Evolutionary conservation across 805 yeast species (phyloP).

Genomic region (Saturnispora halmiae): DNA sequence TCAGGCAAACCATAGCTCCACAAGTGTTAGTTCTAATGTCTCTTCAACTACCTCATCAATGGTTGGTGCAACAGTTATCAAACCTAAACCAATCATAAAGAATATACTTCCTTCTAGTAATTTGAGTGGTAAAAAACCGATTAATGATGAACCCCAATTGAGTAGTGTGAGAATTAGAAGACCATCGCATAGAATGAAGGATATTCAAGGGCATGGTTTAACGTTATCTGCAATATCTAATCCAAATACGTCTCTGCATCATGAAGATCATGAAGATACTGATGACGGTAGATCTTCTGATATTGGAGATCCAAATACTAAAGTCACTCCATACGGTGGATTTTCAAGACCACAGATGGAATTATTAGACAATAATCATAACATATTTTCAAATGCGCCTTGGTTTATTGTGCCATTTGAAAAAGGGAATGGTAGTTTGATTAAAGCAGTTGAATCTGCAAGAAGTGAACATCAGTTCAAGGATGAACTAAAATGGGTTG

Average conservation of each 20-base stretch:
- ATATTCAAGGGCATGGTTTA: constrained; percentile 9
- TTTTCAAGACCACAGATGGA: constrained; percentile 47
- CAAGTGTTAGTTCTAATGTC: not conserved
- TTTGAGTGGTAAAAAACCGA: constrained; percentile 7
- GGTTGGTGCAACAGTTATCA: constrained; percentile 16
- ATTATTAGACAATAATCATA: constrained; percentile 34
- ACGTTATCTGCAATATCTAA: too few relatives aligned
- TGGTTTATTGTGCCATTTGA: constrained; percentile 65
- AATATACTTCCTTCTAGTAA: constrained; percentile 10
- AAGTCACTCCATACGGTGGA: constrained; percentile 63
- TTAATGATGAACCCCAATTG: constrained; percentile 12
- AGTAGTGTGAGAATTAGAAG: constrained; percentile 16
- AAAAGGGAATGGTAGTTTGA: constrained; percentile 82
- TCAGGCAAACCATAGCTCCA: constrained; percentile 2
- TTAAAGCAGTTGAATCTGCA: constrained; percentile 71
- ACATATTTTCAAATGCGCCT: constrained; percentile 49
- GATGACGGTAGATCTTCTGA: not conserved
- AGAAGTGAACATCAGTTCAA: constrained; percentile 25
- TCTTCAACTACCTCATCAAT: not conserved
- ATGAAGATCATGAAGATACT: not conserved
- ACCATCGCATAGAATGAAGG: constrained; percentile 6
- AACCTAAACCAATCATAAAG: constrained; percentile 20
- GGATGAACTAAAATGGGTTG: constrained; percentile 59
- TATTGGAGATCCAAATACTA: constrained; percentile 15
- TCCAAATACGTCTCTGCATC: too few relatives aligned